These are phyloP conservation scores for Ailanthus altissimus DNA, from an alignment of 345 rosid species.

Conservation along the genomic window DNA sequence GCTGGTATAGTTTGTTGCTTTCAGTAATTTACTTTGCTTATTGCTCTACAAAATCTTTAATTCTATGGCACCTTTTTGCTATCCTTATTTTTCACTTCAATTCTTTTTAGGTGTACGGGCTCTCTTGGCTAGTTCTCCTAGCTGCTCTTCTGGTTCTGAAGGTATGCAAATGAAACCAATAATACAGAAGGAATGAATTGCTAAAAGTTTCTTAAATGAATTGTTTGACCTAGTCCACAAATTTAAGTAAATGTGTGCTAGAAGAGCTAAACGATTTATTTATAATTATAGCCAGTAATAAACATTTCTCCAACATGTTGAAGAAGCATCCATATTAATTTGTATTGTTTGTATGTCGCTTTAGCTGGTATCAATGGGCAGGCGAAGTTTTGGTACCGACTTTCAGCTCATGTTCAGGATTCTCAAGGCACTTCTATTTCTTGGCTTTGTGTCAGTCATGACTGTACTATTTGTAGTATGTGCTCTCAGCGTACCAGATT, in stretches of 20 bases:
- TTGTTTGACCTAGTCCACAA: no score
- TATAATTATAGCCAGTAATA: neutral
- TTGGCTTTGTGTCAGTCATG: conserved; percentile 84
- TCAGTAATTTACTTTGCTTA: neutral
- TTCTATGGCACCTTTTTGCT: neutral
- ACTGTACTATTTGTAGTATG: conserved; percentile 71
- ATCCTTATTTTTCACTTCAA: neutral
- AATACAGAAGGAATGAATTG: neutral
- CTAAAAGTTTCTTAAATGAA: neutral
- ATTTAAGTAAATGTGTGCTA: neutral
- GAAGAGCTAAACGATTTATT: neutral
- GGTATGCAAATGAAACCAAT: conserved; percentile 42
- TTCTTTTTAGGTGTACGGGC: conserved; percentile 70
- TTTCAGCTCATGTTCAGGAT: conserved; percentile 92
- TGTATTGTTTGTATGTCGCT: conserved; percentile 5
- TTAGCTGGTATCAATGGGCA: conserved; percentile 86
- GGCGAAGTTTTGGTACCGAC: conserved; percentile 72
- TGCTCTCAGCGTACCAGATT: conserved; percentile 65
- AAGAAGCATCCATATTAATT: conserved; percentile 1
- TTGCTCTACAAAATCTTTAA: neutral
- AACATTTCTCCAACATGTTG: neutral
- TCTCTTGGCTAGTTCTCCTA: conserved; percentile 81
- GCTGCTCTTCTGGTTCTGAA: conserved; percentile 66
- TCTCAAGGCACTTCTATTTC: conserved; percentile 92
- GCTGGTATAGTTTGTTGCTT: conserved; percentile 46